Evolutionary conservation across 805 yeast species (phyloP), one percentile per base, ranked within the genome.

Genomic region (Saccharomycopsis selenospora): DNA sequence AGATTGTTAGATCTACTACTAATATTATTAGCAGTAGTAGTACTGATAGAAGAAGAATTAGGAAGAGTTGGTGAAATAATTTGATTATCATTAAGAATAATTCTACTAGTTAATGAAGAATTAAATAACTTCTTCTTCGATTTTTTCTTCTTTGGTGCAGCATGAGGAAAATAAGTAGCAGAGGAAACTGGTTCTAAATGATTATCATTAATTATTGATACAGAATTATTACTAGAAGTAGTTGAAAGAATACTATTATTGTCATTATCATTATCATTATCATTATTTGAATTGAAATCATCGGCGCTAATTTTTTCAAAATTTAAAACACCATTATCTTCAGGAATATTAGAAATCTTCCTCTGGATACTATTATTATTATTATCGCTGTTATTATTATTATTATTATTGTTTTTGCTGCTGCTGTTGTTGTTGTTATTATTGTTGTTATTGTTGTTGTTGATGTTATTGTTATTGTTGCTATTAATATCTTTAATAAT

Each of bases 111-210:
- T n/a, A n/a, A n/a, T n/a, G n/a, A n/a, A n/a, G n/a, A n/a, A n/a
- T n/a, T n/a, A n/a, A n/a, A n/a, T 36, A 46, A 18, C 57, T 62
- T 25, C 45, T 40, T 36, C 46, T 45, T 43, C 7, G 29, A 43
- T 18, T 42, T 17, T 27, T 7, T 40, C 45, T 30, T 45, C 42
- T 18, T 63, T 63, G 20, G 62, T 63, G 14, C 80, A 76, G 2
- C 73, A 59, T 82, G 86, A 2, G 89, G 89, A 49, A 79, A 73
- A 59, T 81, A 82, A 0, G 86, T 80, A 0, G 87, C 88, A 1
- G 84, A 77, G 0, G 85, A 78, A 0, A 80, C 76, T 0, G 86
- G 85, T 50, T 81, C 82, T 41, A 50, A 29, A 11, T 38, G 48
- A 13, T 44, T 33, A 28, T 42, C 46, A 41, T 45, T 55, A n/a